phyloP scores from a whole-genome alignment of 805 yeast species.

The Metschnikowia vanudenii region DNA sequence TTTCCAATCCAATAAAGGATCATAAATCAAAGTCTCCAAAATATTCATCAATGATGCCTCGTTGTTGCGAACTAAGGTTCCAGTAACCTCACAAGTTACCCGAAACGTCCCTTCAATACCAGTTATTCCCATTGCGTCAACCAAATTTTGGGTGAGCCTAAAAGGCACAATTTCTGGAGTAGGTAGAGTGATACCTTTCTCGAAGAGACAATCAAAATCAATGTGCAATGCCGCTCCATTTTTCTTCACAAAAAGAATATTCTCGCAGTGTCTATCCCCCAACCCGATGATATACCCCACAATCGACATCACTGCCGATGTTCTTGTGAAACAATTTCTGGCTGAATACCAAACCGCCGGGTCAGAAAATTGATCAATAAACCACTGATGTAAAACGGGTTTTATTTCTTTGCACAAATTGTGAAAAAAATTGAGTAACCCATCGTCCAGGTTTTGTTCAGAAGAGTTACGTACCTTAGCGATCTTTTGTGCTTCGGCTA shows the following conservation, averaged over 20 bases:
- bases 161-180: constrained; percentile 96
- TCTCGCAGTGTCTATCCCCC: constrained; percentile 97
- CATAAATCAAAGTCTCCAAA: constrained; percentile 88
- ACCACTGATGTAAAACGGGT: constrained; percentile 85
- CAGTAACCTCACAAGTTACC: constrained; percentile 80
- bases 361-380: constrained; percentile 82
- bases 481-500: constrained; percentile 33
- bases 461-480: constrained; percentile 14
- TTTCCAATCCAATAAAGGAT: constrained; percentile 84
- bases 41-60: constrained; percentile 87
- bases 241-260: constrained; percentile 67
- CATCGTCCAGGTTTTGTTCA: constrained; percentile 3
- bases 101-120: constrained; percentile 91
- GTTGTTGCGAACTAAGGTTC: constrained; percentile 66
- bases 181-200: constrained; percentile 67
- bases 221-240: constrained; percentile 87
- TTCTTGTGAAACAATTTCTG: constrained; percentile 68
- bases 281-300: constrained; percentile 92
- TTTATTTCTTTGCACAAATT: constrained; percentile 40
- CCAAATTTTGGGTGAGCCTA: constrained; percentile 81
- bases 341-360: constrained; percentile 86
- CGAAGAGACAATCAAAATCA: constrained; percentile 95
- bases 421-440: constrained; percentile 25
- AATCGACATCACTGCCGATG: constrained; percentile 95
- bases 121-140: constrained; percentile 84